These are phyloP conservation scores for Fraxinus dipetala DNA, from an alignment of 305 asterid genomes.

Conservation along the genomic window DNA sequence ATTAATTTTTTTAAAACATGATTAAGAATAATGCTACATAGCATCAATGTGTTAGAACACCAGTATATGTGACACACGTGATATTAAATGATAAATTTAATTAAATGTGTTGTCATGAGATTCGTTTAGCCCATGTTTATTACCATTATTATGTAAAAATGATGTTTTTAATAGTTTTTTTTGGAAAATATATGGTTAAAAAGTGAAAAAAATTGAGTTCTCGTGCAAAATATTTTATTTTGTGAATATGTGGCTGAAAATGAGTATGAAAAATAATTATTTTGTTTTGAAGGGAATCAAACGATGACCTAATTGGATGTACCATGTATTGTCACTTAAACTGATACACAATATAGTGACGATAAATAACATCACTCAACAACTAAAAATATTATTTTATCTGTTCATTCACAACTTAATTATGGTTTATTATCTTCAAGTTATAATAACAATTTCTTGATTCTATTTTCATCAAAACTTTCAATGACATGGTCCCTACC, in stretches of 20 bases:
- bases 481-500: neutral
- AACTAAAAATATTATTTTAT: neutral
- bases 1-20: too few relatives aligned
- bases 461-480: neutral
- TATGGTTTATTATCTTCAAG: neutral
- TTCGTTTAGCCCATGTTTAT: too few relatives aligned
- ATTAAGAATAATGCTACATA: too few relatives aligned
- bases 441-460: neutral
- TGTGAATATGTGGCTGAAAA: neutral
- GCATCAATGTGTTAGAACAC: too few relatives aligned
- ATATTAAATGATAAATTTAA: too few relatives aligned
- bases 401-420: neutral
- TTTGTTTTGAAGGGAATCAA: neutral
- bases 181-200: neutral
- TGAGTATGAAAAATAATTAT: neutral
- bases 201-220: neutral
- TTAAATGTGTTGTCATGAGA: too few relatives aligned
- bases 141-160: too few relatives aligned
- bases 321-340: neutral
- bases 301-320: neutral
- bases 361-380: neutral
- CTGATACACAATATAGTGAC: too few relatives aligned
- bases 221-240: too few relatives aligned
- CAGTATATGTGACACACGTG: neutral
- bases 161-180: too few relatives aligned